These are phyloP conservation scores for Cystobasidium pallidum DNA, from an alignment of 1,284 basidiomycete species.

Conservation along the genomic window DNA sequence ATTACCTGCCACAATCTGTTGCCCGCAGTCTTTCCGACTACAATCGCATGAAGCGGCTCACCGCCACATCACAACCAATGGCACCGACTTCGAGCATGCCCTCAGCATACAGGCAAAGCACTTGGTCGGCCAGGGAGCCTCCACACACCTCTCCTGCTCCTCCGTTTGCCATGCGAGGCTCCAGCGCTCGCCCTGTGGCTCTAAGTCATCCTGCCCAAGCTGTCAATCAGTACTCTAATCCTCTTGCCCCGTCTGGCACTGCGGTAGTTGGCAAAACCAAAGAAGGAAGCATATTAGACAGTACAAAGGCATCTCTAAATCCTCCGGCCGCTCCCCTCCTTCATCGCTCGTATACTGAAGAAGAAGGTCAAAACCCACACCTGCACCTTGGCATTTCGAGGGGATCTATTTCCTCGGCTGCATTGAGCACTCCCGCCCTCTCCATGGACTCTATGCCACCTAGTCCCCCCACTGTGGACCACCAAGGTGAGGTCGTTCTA, in stretches of 20 bases:
- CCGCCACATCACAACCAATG: constrained; percentile 23
- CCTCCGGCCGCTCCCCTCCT: constrained; percentile 33
- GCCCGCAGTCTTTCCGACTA: constrained; percentile 39
- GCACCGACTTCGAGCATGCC: not conserved
- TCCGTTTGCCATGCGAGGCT: not conserved
- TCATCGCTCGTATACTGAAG: constrained; percentile 42
- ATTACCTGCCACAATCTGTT: too few relatives aligned
- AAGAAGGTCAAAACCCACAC: constrained; percentile 41
- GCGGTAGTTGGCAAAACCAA: too few relatives aligned
- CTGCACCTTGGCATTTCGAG: not conserved
- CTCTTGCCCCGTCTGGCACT: not conserved
- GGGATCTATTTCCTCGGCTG: constrained; percentile 2
- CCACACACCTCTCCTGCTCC: not conserved
- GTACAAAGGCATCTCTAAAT: not conserved
- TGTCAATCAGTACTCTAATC: not conserved
- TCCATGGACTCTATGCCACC: constrained; percentile 23
- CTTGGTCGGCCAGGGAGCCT: not conserved
- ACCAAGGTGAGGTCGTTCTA: not conserved
- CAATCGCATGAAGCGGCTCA: constrained; percentile 35
- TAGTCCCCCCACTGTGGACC: not conserved
- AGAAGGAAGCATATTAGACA: not conserved
- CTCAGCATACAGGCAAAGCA: not conserved
- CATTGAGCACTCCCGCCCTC: constrained; percentile 25
- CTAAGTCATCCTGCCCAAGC: not conserved
- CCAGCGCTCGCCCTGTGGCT: not conserved